These are phyloP conservation scores for Lichtheimia ornata DNA, from an alignment of 371 early-diverging fungal species.

Conservation along the genomic window DNA sequence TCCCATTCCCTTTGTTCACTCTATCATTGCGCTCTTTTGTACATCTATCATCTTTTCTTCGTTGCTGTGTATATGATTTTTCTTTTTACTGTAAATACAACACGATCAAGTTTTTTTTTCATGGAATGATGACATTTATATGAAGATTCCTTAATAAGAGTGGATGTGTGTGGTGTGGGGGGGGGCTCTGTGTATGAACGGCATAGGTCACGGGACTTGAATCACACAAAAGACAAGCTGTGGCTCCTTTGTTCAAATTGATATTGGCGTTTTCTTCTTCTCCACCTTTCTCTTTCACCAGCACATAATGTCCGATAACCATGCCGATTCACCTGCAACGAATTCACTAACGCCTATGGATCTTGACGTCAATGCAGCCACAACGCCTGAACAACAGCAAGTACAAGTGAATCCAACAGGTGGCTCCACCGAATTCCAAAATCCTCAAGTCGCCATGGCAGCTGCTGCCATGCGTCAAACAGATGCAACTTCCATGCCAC, in stretches of 20 bases:
- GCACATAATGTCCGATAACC: constrained; percentile 6
- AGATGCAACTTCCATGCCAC: constrained; percentile 10
- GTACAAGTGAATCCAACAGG: constrained; percentile 13
- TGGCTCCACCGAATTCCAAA: constrained; percentile 22
- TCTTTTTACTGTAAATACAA: constrained; percentile 1
- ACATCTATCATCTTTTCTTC: background rate
- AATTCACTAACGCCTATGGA: constrained; percentile 26
- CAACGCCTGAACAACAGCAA: constrained; percentile 18
- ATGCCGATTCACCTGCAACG: constrained; percentile 20
- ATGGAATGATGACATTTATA: too few relatives aligned
- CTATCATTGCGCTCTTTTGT: constrained; percentile 1
- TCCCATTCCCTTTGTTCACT: background rate
- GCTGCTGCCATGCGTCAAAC: constrained; percentile 2
- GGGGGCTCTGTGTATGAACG: too few relatives aligned
- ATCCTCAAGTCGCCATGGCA: constrained; percentile 18
- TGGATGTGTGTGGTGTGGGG: too few relatives aligned
- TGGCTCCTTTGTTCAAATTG: too few relatives aligned
- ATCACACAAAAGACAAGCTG: too few relatives aligned
- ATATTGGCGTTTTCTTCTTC: too few relatives aligned
- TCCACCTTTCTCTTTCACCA: background rate
- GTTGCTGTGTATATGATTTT: constrained; percentile 1
- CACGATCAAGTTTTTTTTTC: background rate
- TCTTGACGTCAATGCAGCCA: constrained; percentile 22
- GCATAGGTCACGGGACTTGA: too few relatives aligned
- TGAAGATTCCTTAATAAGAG: too few relatives aligned